phyloP scores from a whole-genome alignment of 768 basidiomycete species.

The Amanita phalloides region DNA sequence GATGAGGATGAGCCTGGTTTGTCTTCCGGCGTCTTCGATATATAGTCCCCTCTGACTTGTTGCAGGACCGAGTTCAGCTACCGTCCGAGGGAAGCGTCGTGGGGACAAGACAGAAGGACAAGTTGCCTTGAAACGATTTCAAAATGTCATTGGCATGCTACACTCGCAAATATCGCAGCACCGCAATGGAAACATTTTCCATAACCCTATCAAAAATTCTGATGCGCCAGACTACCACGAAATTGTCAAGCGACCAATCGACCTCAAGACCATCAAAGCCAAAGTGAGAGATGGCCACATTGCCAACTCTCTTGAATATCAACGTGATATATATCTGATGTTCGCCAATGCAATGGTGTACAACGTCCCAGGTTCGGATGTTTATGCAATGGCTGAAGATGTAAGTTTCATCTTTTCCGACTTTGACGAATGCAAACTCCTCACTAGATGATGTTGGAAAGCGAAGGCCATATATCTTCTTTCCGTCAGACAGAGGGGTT shows the following conservation, averaged over 20 bases:
- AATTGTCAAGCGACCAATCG: slow-evolving; percentile 91
- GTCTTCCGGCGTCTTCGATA: slow-evolving; percentile 9
- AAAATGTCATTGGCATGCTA: slow-evolving; percentile 72
- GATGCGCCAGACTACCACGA: slow-evolving; percentile 91
- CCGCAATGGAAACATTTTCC: slow-evolving; percentile 83
- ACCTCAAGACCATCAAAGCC: slow-evolving; percentile 87
- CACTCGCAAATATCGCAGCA: slow-evolving; percentile 78
- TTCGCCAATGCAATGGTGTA: slow-evolving; percentile 98
- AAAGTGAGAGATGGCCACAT: slow-evolving; percentile 79
- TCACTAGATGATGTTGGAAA: slow-evolving; percentile 64
- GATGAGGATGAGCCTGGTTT: slow-evolving; percentile 56
- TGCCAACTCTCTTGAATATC: slow-evolving; percentile 74
- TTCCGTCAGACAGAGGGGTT: slow-evolving; percentile 74
- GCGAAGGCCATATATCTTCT: slow-evolving; percentile 52
- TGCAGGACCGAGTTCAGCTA: slow-evolving; percentile 20
- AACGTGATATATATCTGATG: slow-evolving; percentile 86
- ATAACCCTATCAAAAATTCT: slow-evolving; percentile 77
- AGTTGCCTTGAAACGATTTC: slow-evolving; percentile 60
- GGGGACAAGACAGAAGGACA: slow-evolving; percentile 34
- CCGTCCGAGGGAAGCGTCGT: slow-evolving; percentile 22
- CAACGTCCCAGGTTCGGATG: slow-evolving; percentile 77
- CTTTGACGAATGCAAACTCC: slow-evolving; percentile 2
- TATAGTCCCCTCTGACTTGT: slow-evolving; percentile 1
- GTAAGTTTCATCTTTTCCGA: slow-evolving; percentile 32
- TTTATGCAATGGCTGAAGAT: slow-evolving; percentile 87